Evolutionary conservation across 2,329 filamentous ascomycete genomes (phyloP), one percentile per base, ranked within the genome.

Genomic region (Calonectria pseudoturangicola): DNA sequence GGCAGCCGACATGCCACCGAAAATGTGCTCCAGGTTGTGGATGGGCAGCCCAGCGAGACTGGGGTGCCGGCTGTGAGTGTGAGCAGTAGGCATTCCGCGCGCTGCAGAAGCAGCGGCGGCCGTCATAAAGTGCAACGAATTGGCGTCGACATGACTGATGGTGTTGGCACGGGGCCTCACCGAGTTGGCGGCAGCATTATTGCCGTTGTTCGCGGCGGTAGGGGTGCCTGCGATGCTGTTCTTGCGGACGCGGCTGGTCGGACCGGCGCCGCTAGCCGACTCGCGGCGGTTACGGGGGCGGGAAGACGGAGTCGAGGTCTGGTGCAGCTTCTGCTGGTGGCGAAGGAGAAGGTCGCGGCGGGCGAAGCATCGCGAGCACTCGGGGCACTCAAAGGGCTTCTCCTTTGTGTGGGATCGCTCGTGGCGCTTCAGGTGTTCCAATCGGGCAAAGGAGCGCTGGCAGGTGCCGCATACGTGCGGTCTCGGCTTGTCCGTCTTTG

Each of bases 321-420:
- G 95, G 83, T 99, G 97, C 60, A 99, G 90, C 88, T 99, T 99
- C 88, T 99, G 97, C 89, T 99, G 97, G 85, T 99, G 97, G 72
- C 97, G 92, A 77, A 99, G 88, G 68, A 99, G 89, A 77, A 99
- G 86, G 84, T 99, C 97, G 77, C 97, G 92, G 73, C 97, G 92
- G 73, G 97, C 97, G 85, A 99, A 99, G 86, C 97, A 98, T 85
- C 97, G 89, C 45, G 95, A 91, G 85, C 97, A 99, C 84, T 98
- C 95, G 33, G 95, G 95, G 81, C 97, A 99, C 85, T 98, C 95
- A 80, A 99, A 99, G 1, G 97, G 97, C 88, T 99, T 99, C 86
- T 99, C 96, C 84, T 99, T 98, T 54, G 96, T 98, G 83, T 98
- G 96, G n/a, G 95, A 98, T 74, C 97, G 92, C 86, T 98, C 97